Conservation (phyloP, 768 basidiomycete genomes). For the Tulasnella sp. region DNA sequence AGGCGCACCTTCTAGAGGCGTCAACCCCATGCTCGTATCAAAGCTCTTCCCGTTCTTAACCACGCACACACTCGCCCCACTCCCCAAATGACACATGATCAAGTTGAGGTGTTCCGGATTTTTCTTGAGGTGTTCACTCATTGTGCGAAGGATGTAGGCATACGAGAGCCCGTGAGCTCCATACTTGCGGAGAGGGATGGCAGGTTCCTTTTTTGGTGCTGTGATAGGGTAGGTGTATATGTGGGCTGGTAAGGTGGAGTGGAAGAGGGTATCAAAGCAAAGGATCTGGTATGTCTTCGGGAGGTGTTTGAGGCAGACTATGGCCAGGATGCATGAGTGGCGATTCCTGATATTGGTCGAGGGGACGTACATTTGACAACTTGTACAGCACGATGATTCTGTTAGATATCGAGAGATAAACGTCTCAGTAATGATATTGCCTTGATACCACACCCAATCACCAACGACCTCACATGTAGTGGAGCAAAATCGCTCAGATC, state of each 20-base stretch:
- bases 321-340: constrained; percentile 41
- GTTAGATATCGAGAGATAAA: constrained; percentile 5
- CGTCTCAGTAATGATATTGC: not conserved
- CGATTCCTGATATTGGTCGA: constrained; percentile 31
- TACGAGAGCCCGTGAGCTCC: constrained; percentile 71
- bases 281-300: constrained; percentile 65
- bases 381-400: constrained; percentile 21
- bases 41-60: constrained; percentile 62
- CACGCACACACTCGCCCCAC: constrained; percentile 78
- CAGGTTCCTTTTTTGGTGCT: constrained; percentile 32
- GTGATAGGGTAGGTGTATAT: constrained; percentile 70
- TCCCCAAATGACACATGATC: constrained; percentile 79
- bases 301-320: constrained; percentile 47
- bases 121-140: constrained; percentile 50
- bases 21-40: constrained; percentile 89
- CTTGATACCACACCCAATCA: not conserved
- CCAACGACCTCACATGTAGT: constrained; percentile 38
- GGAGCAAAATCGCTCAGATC: constrained; percentile 57
- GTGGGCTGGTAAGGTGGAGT: constrained; percentile 62
- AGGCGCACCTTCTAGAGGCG: constrained; percentile 53
- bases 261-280: constrained; percentile 83
- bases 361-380: constrained; percentile 21
- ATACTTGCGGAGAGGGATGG: constrained; percentile 68
- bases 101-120: constrained; percentile 47
- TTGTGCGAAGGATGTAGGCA: constrained; percentile 54